Base-by-base conservation (phyloP, 768 basidiomycete genomes). In the Rhodotorula toruloides region DNA sequence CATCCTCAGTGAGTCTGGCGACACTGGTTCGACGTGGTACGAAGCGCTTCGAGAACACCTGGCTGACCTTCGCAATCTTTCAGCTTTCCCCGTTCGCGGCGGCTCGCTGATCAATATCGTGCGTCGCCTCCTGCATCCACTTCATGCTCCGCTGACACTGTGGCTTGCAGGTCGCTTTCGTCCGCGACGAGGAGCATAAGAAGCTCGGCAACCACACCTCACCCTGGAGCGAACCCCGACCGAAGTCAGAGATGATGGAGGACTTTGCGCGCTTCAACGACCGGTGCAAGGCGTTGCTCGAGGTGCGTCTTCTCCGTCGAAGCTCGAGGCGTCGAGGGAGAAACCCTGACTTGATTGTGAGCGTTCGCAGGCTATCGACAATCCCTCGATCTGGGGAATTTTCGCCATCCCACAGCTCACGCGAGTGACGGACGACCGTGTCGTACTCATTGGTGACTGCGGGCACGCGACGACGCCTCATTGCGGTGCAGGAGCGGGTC, bases 401-500 rank as follows among this genome's bases (percentile, higher is more conserved):
- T 84, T 21, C 77, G 79, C 0, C 74, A 75, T 12, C 83, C 78
- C 65, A 79, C 79, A 31, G 13, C 47, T 48, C 11, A 17, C 27
- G 8, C 27, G 8, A 11, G 47, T 48, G 5, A 13, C 47, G 2
- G 72, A 73, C 27, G 79, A 77, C 19, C 74, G 76, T 6, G 79
- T 84, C 7, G 80, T 79, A 12, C 74, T 85, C 17, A 72, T 81
- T 5, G 84, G 83, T 31, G 84, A 84, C 65, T 79, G 84, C 10
- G 53, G 32, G 42, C 82, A 83, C 72, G 81, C 79, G 0, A 81
- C 82, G 78, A 75, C 79, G 7, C 81, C 82, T 0, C 78, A 82
- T 67, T 77, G 81, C 72, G 82, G 80, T 2, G 79, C 81, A 0
- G 82, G 83, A 6, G 83, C 81, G 6, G 81, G 82, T 7, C 82